These are phyloP conservation scores for Cordyceps tenuipes DNA, from an alignment of 2,329 filamentous ascomycete species.

Conservation along the genomic window DNA sequence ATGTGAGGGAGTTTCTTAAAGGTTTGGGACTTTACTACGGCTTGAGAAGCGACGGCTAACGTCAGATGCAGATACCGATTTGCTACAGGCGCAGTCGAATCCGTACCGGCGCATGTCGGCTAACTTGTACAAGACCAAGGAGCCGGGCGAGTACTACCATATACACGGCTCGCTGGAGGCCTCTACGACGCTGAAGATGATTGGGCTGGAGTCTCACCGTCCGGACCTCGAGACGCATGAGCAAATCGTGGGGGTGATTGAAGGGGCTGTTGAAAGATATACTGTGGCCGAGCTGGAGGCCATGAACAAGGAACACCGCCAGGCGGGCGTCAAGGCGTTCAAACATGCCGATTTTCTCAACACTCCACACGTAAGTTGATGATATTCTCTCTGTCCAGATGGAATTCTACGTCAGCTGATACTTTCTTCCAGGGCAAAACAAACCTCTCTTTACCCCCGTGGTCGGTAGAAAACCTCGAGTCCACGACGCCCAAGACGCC, in stretches of 20 bases:
- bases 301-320: slow-evolving; percentile 45
- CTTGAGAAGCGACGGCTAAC: neutral
- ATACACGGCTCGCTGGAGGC: slow-evolving; percentile 69
- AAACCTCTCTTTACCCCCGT: slow-evolving; percentile 34
- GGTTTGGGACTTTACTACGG: slow-evolving; percentile 10
- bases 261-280: slow-evolving; percentile 47
- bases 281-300: slow-evolving; percentile 48
- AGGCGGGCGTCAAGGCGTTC: slow-evolving; percentile 52
- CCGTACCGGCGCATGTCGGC: slow-evolving; percentile 64
- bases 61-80: slow-evolving; percentile 53
- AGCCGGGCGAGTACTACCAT: slow-evolving; percentile 61
- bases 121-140: slow-evolving; percentile 61
- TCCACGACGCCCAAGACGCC: slow-evolving; percentile 38
- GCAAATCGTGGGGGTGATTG: slow-evolving; percentile 51
- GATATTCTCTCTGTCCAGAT: neutral
- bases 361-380: slow-evolving; percentile 34
- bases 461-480: slow-evolving; percentile 44
- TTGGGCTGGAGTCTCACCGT: slow-evolving; percentile 54
- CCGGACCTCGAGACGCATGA: slow-evolving; percentile 54
- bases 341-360: slow-evolving; percentile 51
- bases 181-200: slow-evolving; percentile 59
- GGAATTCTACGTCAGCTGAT: slow-evolving; percentile 16
- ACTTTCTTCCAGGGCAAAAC: slow-evolving; percentile 33
- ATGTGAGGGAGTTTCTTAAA: slow-evolving; percentile 25
- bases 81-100: slow-evolving; percentile 61